Percentiles rank a stretch among this genome's conserved stretches.
phyloP scores from a whole-genome alignment of 768 basidiomycete genomes.

The Lactifluus echinatus region DNA sequence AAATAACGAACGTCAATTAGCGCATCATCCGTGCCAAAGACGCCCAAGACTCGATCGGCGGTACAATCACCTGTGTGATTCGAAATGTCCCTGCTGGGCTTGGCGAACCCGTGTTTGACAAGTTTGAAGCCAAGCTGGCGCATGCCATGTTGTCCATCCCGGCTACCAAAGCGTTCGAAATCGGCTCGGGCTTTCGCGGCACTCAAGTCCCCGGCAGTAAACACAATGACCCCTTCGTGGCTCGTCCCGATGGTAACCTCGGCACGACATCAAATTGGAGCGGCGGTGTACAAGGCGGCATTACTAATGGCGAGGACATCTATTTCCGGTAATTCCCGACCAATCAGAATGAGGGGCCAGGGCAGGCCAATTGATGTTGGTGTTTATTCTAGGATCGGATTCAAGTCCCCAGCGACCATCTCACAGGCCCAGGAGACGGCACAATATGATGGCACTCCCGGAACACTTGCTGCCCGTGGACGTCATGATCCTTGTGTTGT shows the following conservation, averaged over 20 bases:
- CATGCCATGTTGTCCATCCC: conserved; percentile 99
- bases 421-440: conserved; percentile 85
- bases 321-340: conserved; percentile 79
- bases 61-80: conserved; percentile 96
- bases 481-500: conserved; percentile 98
- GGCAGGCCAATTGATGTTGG: not conserved
- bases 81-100: conserved; percentile 84
- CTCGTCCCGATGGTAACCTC: conserved; percentile 55
- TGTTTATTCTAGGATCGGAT: conserved; percentile 58
- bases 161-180: conserved; percentile 96
- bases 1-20: too few relatives aligned
- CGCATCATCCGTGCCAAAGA: conserved; percentile 92
- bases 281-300: conserved; percentile 96
- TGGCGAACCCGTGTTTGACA: conserved; percentile 97
- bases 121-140: conserved; percentile 89
- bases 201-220: conserved; percentile 87
- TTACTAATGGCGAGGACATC: conserved; percentile 93
- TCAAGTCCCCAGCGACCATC: conserved; percentile 98
- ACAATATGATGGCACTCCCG: conserved; percentile 87
- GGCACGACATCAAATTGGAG: conserved; percentile 92
- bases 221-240: conserved; percentile 87
- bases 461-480: conserved; percentile 82
- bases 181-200: conserved; percentile 93
- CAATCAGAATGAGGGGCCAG: conserved; percentile 1
- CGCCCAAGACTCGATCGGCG: conserved; percentile 88